These are phyloP conservation scores for Kwoniella pini DNA, from an alignment of 768 basidiomycete species.

Conservation along the genomic window DNA sequence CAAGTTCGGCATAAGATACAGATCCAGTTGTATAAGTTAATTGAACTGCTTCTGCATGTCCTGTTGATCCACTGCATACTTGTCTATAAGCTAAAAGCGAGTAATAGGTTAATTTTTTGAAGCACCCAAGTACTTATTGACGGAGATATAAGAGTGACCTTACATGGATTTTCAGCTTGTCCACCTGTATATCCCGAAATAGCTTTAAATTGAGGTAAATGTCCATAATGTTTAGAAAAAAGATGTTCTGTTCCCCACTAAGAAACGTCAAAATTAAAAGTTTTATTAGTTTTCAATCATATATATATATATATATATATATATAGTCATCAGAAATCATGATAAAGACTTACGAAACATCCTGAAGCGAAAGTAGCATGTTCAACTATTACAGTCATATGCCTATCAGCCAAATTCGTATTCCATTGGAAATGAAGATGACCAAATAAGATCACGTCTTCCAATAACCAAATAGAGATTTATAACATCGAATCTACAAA, in stretches of 20 bases:
- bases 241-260: slow-evolving; percentile 55
- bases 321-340: too few relatives aligned
- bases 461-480: neutral
- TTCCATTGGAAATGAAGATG: too few relatives aligned
- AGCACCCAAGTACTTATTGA: too few relatives aligned
- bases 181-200: slow-evolving; percentile 53
- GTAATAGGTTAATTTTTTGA: too few relatives aligned
- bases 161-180: slow-evolving; percentile 40
- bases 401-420: too few relatives aligned
- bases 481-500: neutral
- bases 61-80: slow-evolving; percentile 78
- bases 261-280: too few relatives aligned
- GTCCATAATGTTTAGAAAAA: slow-evolving; percentile 49
- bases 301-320: too few relatives aligned
- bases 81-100: slow-evolving; percentile 60
- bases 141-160: slow-evolving; percentile 3
- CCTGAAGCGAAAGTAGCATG: slow-evolving; percentile 54
- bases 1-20: slow-evolving; percentile 79
- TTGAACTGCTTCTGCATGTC: slow-evolving; percentile 83
- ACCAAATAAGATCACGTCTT: too few relatives aligned
- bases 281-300: too few relatives aligned
- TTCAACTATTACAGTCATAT: slow-evolving; percentile 49
- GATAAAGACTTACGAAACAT: slow-evolving; percentile 54
- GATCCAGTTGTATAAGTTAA: slow-evolving; percentile 80
- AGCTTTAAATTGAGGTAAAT: slow-evolving; percentile 49